Evolutionary conservation across 768 basidiomycete genomes (phyloP).

Genomic region (Amanita pseudoporphyria): DNA sequence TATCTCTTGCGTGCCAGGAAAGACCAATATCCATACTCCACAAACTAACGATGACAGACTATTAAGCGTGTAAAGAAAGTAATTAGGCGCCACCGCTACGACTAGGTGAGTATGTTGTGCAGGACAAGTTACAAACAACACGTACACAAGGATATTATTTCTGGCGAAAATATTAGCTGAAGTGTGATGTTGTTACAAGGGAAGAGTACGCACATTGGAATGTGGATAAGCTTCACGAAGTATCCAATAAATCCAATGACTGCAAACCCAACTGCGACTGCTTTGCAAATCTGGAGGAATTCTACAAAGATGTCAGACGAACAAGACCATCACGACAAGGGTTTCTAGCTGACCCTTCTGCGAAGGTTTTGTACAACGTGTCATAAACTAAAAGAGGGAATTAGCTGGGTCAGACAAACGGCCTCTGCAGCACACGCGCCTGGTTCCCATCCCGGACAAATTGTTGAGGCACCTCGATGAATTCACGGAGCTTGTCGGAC

Average conservation of each 20-base stretch:
- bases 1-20: not conserved
- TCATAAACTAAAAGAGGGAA: constrained; percentile 64
- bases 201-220: constrained; percentile 75
- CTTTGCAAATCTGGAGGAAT: constrained; percentile 90
- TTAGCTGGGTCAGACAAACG: constrained; percentile 8
- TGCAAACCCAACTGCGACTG: constrained; percentile 94
- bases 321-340: not conserved
- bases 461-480: constrained; percentile 85
- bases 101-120: constrained; percentile 16
- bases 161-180: constrained; percentile 28
- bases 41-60: not conserved
- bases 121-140: constrained; percentile 16
- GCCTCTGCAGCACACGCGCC: constrained; percentile 34
- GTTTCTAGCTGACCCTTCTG: constrained; percentile 60
- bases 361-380: constrained; percentile 96
- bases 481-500: constrained; percentile 87
- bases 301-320: constrained; percentile 39
- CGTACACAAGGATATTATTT: constrained; percentile 97
- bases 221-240: constrained; percentile 97
- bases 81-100: constrained; percentile 66
- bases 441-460: constrained; percentile 92
- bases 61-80: not conserved
- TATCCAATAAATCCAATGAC: constrained; percentile 99
- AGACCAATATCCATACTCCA: not conserved
- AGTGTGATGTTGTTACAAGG: not conserved